Base-by-base conservation (phyloP, 1,284 basidiomycete species). In the Ganoderma boninense region DNA sequence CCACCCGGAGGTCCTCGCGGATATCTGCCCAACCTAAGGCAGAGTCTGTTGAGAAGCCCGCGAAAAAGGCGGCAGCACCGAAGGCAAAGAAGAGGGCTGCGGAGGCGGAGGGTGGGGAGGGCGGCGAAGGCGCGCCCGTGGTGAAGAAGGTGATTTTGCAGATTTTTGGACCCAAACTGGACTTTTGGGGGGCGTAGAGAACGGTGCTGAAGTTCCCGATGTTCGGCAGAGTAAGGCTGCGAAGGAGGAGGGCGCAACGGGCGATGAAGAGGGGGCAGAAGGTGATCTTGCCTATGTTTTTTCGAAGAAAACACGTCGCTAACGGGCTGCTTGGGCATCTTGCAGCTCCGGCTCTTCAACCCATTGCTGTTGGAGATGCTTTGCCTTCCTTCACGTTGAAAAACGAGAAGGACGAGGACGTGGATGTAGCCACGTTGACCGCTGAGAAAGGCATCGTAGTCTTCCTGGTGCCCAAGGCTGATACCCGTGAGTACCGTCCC, bases 391-490 rank as follows among this genome's bases (percentile, higher is more conserved):
- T 97, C 71, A 88, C 84, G 2, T 84, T 98, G 71, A 91, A 95
- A 83, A 92, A 94, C 79, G 92, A 95, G 80, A 90, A 91, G 79
- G 92, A 84, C 64, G 90, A 92, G 73, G 92, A 95, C 68, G 80
- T 94, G 40, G 86, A 93, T 70, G 83, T 92, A n/a, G 81, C 86
- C 35, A 85, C 83, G 3, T 82, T 95, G 60, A 82, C 89, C 3
- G 83, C 83, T 18, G 91, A 94, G 72, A 90, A 91, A 77, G 95
- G 95, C 1, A 87, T 94, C 6, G 88, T 97, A 42, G 80, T 97
- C 72, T 97, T 97, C 85, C 83, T 96, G 11, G 89, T 95, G 4
- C 93, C 93, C 62, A 94, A 92, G 80, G 94, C 94, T n/a, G 92
- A 95, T 82, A 95, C 94, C 23, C 90, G 94, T 94, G 76, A 76